A percentile compares a stretch with the other conserved stretches of the same genome.
Evolutionary conservation across 2,329 filamentous ascomycete species (phyloP).

Genomic region (Cercospora berteroae): DNA sequence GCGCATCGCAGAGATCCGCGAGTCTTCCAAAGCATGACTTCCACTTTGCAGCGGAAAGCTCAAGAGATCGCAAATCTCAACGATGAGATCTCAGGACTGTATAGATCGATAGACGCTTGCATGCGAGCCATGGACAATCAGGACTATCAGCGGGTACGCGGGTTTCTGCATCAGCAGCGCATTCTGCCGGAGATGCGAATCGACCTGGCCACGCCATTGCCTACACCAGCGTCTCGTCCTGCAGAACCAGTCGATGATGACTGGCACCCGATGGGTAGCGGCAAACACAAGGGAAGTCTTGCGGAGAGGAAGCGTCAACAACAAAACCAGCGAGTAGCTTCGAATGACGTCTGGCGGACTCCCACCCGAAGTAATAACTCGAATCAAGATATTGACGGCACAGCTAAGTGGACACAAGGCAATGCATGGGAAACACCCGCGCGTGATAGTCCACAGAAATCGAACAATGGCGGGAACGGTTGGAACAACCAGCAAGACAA

Average conservation of each 20-base stretch:
- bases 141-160: slow-evolving; percentile 11
- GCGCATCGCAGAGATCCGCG: slow-evolving; percentile 14
- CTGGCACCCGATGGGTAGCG: slow-evolving; percentile 16
- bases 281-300: not conserved
- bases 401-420: slow-evolving; percentile 9
- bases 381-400: slow-evolving; percentile 16
- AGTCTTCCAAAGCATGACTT: slow-evolving; percentile 14
- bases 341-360: not conserved
- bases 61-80: slow-evolving; percentile 13
- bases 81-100: slow-evolving; percentile 11
- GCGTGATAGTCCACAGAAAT: not conserved
- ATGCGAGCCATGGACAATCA: slow-evolving; percentile 14
- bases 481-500: slow-evolving; percentile 1
- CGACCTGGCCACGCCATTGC: slow-evolving; percentile 7
- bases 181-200: slow-evolving; percentile 18
- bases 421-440: not conserved
- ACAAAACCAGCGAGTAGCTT: not conserved
- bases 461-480: not conserved
- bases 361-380: not conserved
- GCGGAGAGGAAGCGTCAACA: slow-evolving; percentile 14
- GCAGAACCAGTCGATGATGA: slow-evolving; percentile 1
- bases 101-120: slow-evolving; percentile 16
- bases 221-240: slow-evolving; percentile 1
- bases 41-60: slow-evolving; percentile 16
- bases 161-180: slow-evolving; percentile 11